Evolutionary conservation across 306 rosid genomes (phyloP).

Genomic region (Gleditsia sinensis): DNA sequence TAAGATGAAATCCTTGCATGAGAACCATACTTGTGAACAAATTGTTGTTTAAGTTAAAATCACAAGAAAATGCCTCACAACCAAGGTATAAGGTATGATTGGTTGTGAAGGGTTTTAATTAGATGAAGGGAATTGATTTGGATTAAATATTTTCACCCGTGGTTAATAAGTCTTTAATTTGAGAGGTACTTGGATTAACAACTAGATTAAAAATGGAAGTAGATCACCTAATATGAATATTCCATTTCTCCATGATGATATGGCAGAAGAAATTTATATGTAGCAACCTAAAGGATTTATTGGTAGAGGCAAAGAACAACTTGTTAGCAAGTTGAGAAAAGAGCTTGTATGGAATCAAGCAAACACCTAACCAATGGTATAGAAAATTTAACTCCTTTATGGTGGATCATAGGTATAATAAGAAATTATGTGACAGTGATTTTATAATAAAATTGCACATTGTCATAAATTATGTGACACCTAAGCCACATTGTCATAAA

Average conservation of each 20-base stretch:
- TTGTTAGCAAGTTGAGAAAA: too few relatives aligned
- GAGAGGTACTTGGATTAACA: not conserved
- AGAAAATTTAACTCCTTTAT: too few relatives aligned
- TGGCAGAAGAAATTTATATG: slow-evolving; percentile 8
- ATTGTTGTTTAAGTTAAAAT: not conserved
- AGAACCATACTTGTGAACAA: not conserved
- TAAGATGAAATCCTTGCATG: not conserved
- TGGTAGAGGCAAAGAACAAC: too few relatives aligned
- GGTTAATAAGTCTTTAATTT: not conserved
- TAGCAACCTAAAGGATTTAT: not conserved
- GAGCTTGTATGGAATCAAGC: too few relatives aligned
- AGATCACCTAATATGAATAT: not conserved
- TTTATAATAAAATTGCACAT: too few relatives aligned
- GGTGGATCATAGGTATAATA: too few relatives aligned
- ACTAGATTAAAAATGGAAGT: not conserved
- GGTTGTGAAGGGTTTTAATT: not conserved
- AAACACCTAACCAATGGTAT: too few relatives aligned
- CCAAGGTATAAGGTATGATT: not conserved
- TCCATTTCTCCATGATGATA: not conserved
- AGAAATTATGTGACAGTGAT: too few relatives aligned
- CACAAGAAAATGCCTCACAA: not conserved
- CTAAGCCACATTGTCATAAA: too few relatives aligned
- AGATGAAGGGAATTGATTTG: not conserved
- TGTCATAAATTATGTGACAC: too few relatives aligned
- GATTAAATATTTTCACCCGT: not conserved